phyloP scores from a whole-genome alignment of 345 rosid genomes.

The Lumnitzera littorea region DNA sequence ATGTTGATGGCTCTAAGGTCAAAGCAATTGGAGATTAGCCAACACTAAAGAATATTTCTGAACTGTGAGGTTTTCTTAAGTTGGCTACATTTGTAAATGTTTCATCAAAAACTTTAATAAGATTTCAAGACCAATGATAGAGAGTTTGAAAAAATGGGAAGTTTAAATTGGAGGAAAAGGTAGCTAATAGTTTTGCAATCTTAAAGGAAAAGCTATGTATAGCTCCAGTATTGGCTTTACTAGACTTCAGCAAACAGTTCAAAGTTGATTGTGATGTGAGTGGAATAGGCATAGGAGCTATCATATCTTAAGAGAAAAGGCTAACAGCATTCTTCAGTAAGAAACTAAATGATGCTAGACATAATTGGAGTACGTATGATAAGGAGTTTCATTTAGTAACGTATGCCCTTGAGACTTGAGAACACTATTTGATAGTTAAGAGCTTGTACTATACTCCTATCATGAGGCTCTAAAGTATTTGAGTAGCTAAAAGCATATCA shows the following conservation, averaged over 20 bases:
- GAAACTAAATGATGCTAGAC: no score
- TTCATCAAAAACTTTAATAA: background rate
- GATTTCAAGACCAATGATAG: background rate
- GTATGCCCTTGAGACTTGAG: background rate
- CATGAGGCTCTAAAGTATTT: no score
- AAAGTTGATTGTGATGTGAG: no score
- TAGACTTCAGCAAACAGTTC: no score
- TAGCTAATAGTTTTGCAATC: no score
- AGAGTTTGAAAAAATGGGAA: background rate
- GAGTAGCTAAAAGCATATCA: background rate
- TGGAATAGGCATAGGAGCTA: no score
- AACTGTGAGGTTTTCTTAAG: background rate
- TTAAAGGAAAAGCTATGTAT: no score
- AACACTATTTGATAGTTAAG: background rate
- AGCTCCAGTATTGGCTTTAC: no score
- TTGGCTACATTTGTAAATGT: background rate
- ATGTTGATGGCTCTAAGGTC: constrained; percentile 6
- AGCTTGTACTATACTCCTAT: background rate
- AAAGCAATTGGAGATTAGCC: constrained; percentile 2
- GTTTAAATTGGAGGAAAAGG: background rate
- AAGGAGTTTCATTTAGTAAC: background rate
- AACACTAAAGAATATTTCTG: background rate
- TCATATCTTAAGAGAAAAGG: no score
- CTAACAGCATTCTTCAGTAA: no score
- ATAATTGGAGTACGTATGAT: background rate